Conservation (phyloP, 345 rosid genomes). For the Cardiospermum halicacabum region DNA sequence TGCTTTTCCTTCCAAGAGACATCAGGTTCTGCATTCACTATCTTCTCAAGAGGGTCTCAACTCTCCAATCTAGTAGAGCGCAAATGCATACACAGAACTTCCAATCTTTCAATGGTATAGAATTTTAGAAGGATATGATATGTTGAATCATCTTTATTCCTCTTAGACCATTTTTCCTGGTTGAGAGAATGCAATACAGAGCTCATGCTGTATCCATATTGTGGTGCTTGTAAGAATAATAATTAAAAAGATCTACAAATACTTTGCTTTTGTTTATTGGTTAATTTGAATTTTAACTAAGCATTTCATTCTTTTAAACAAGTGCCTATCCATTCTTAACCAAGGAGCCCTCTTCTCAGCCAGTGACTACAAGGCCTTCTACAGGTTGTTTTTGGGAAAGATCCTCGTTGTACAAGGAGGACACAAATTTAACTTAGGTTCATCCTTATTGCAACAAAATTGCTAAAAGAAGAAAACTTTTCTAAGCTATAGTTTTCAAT, state of each 20-base stretch:
- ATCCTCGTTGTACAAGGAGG: too few species aligned
- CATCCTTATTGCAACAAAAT: too few species aligned
- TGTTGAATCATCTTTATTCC: background rate
- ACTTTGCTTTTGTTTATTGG: background rate
- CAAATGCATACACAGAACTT: background rate
- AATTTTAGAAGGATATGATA: background rate
- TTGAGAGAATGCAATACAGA: background rate
- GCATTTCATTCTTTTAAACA: too few species aligned
- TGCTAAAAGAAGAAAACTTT: too few species aligned
- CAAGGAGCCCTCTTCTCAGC: too few species aligned
- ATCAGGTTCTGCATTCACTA: conserved; percentile 44
- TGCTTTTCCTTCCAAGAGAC: conserved; percentile 41
- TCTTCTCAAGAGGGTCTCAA: conserved; percentile 70
- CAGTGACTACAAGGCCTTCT: too few species aligned
- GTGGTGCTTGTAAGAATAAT: background rate
- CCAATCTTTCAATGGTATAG: background rate
- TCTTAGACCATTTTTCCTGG: background rate
- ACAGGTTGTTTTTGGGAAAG: too few species aligned
- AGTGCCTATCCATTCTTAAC: too few species aligned
- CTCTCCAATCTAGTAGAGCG: conserved; percentile 37
- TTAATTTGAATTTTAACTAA: too few species aligned
- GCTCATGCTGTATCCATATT: background rate
- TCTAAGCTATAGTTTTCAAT: too few species aligned
- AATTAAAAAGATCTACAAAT: background rate
- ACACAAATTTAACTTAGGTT: too few species aligned